phyloP scores from a whole-genome alignment of 306 rosid genomes.

The Malus orientalis region DNA sequence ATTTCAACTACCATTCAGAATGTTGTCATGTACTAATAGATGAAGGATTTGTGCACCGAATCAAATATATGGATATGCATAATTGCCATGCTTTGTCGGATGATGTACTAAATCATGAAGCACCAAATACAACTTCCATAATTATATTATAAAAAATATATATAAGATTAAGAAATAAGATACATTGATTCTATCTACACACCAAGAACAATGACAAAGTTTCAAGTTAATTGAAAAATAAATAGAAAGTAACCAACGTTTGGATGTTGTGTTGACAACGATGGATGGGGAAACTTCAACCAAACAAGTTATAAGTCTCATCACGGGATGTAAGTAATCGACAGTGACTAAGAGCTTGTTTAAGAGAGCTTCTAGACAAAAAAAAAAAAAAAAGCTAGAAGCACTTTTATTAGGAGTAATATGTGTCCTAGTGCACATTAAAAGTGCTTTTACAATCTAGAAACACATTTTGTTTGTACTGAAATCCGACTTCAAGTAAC shows the following conservation, averaged over 20 bases:
- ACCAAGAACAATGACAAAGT: neutral
- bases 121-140: neutral
- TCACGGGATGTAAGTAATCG: neutral
- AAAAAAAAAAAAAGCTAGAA: too few species aligned
- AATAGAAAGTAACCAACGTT: neutral
- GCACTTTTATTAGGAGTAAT: neutral
- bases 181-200: too few species aligned
- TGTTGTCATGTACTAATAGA: neutral
- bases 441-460: too few species aligned
- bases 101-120: neutral
- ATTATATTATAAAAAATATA: neutral
- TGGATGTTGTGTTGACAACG: neutral
- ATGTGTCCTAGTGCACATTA: neutral
- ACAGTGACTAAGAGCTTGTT: neutral
- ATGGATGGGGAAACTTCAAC: neutral
- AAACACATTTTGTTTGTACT: neutral
- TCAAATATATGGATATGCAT: conserved; percentile 1
- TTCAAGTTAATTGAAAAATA: neutral
- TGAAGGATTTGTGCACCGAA: neutral
- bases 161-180: neutral
- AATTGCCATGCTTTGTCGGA: neutral
- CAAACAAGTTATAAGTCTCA: neutral
- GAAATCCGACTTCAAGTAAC: conserved; percentile 29
- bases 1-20: neutral
- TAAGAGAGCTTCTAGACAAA: too few species aligned